Evolutionary conservation across 129 eudicot genomes (phyloP), one percentile per base, ranked within the genome.

Genomic region (Scalesia atractyloides): DNA sequence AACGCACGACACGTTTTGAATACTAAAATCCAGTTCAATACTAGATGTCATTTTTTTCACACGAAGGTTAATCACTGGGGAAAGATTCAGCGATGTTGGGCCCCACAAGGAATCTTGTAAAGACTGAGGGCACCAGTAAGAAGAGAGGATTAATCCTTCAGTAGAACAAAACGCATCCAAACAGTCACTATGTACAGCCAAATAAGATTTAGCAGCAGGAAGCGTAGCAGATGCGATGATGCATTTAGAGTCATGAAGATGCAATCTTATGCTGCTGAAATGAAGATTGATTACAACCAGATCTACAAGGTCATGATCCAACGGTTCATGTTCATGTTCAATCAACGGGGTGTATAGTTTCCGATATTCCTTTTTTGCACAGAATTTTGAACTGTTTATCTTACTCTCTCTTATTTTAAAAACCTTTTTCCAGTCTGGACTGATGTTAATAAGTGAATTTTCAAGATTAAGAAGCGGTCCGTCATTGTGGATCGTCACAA

Each of bases 211-310:
- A 66, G 89, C 86, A 7, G 77, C 71, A 49, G 96, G 87, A 49
- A 88, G 69, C 50, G 83, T 73, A 49, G 87, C 58, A 74, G 81
- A 84, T 63, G 88, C 96, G 47, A 95, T 53, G 72, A 83, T 71
- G 83, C 88, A 84, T 15, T 95, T 72, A 34, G 88, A 84, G 73
- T 95, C 99, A 76, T 95, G 99, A 72, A 95, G 83, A 80, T 95
- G 89, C 54, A 88, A 58, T 76, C 74, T 83, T 60, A 80, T 53
- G 76, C 66, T 83, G 73, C 84, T 75, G 65, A 94, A 72, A 70
- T 68, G 76, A 73, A 90, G 73, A 57, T 83, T 79, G 44, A 78
- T 26, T 57, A 54, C 66, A 58, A 65, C 68, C 63, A 76, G 17
- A 49, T 56, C 75, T 30, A 53, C 68, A 37, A 30, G 51, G 52